phyloP scores from a whole-genome alignment of 2,329 filamentous ascomycete species.

The Aspergillus ochraceus region DNA sequence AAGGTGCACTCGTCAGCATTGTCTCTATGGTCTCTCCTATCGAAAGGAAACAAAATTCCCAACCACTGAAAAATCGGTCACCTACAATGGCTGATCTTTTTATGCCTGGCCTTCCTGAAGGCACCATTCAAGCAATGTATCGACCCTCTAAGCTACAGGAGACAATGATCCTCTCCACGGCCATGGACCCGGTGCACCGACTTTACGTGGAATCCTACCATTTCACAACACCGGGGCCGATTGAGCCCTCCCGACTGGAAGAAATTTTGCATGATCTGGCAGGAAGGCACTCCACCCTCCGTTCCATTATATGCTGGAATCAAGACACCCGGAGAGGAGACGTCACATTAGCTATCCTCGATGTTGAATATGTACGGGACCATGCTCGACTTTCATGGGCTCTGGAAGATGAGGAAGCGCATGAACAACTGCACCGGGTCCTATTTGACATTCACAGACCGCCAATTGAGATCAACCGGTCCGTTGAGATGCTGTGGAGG shows the following conservation, averaged over 20 bases:
- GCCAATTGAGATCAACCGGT: neutral
- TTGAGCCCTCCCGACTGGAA: neutral
- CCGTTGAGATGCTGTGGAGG: slow-evolving; percentile 6
- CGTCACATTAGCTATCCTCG: neutral
- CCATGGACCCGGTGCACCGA: neutral
- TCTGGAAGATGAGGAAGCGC: neutral
- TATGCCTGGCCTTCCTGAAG: neutral
- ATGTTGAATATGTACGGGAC: neutral
- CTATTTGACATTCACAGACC: neutral
- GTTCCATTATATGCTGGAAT: slow-evolving; percentile 4
- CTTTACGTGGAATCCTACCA: slow-evolving; percentile 6
- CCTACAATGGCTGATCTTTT: neutral
- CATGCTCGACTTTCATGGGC: neutral
- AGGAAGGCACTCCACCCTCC: neutral
- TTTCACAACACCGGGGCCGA: neutral
- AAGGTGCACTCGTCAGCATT: no score
- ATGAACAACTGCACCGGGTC: neutral
- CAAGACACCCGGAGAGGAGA: neutral
- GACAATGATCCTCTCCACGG: slow-evolving; percentile 5
- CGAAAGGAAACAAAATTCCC: no score
- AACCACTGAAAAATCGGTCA: neutral
- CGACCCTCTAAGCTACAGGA: slow-evolving; percentile 5
- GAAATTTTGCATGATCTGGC: slow-evolving; percentile 1
- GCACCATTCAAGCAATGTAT: neutral
- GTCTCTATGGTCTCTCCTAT: no score